Evolutionary conservation across 805 yeast species (phyloP).

Genomic region (Candida koratica): DNA sequence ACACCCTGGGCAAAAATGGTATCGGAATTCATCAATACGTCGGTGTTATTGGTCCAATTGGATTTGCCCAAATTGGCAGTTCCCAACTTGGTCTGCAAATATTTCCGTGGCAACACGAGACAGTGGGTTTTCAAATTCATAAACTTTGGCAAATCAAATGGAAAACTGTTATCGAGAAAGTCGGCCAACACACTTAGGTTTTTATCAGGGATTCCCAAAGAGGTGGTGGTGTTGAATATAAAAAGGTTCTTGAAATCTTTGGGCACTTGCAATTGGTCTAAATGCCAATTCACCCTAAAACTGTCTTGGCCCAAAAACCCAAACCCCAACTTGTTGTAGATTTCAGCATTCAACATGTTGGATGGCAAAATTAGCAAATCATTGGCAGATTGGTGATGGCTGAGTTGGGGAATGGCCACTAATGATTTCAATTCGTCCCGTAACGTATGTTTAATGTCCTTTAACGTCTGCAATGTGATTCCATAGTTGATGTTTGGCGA

Average conservation of each 20-base stretch:
- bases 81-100: constrained; percentile 11
- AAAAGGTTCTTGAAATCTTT: constrained; percentile 31
- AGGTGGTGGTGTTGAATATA: constrained; percentile 31
- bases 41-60: constrained; percentile 6
- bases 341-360: constrained; percentile 18
- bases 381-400: constrained; percentile 8
- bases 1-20: constrained; percentile 14
- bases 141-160: constrained; percentile 36
- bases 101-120: constrained; percentile 34
- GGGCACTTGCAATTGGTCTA: constrained; percentile 26
- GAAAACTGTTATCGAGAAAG: constrained; percentile 29
- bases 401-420: constrained; percentile 8
- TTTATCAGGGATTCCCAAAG: constrained; percentile 7
- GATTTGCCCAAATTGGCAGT: no score
- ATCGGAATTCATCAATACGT: constrained; percentile 5
- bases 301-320: constrained; percentile 11
- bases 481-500: constrained; percentile 2
- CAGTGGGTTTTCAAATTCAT: constrained; percentile 35
- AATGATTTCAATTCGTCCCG: constrained; percentile 15
- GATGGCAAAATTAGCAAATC: constrained; percentile 26
- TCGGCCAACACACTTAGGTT: constrained; percentile 17
- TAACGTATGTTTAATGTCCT: constrained; percentile 11
- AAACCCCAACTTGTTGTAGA: constrained; percentile 23
- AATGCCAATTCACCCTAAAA: constrained; percentile 3
- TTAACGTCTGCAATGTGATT: constrained; percentile 11